A percentile compares a stretch with the other conserved stretches of the same genome.
These are phyloP conservation scores for Echium plantagineum DNA, from an alignment of 257 asterid species.

Conservation along the genomic window DNA sequence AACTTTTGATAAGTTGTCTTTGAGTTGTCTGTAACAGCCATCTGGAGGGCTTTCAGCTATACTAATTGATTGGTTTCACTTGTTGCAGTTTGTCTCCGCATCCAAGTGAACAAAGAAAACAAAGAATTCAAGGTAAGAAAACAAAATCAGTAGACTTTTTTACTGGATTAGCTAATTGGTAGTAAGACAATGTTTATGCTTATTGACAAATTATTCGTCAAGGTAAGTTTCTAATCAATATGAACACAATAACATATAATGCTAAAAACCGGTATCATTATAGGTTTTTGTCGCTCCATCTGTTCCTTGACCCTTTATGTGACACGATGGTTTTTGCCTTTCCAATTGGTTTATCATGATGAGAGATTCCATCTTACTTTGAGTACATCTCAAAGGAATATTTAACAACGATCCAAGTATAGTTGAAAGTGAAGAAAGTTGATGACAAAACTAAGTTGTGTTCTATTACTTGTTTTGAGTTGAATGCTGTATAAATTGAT, in stretches of 20 bases:
- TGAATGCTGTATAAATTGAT: too few species aligned
- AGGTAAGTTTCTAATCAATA: not conserved
- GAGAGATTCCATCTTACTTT: too few species aligned
- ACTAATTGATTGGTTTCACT: constrained; percentile 12
- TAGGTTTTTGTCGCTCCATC: not conserved
- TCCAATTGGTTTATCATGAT: not conserved
- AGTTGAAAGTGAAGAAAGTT: constrained; percentile 1
- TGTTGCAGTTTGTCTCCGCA: constrained; percentile 64
- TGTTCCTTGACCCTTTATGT: not conserved
- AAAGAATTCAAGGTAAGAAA: constrained; percentile 72
- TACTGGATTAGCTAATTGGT: not conserved
- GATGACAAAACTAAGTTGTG: not conserved
- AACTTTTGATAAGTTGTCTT: constrained; percentile 1
- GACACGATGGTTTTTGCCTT: not conserved
- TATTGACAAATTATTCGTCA: not conserved
- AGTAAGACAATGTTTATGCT: not conserved
- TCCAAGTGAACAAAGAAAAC: constrained; percentile 90
- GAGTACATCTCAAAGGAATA: too few species aligned
- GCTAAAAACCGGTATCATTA: not conserved
- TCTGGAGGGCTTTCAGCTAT: not conserved
- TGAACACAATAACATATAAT: not conserved
- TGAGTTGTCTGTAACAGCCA: not conserved
- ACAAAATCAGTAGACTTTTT: too few species aligned
- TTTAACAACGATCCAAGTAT: too few species aligned
- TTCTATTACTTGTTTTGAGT: too few species aligned